Evolutionary conservation across 78 protist species (phyloP).

Genomic region (Dictyostelium firmibasis): DNA sequence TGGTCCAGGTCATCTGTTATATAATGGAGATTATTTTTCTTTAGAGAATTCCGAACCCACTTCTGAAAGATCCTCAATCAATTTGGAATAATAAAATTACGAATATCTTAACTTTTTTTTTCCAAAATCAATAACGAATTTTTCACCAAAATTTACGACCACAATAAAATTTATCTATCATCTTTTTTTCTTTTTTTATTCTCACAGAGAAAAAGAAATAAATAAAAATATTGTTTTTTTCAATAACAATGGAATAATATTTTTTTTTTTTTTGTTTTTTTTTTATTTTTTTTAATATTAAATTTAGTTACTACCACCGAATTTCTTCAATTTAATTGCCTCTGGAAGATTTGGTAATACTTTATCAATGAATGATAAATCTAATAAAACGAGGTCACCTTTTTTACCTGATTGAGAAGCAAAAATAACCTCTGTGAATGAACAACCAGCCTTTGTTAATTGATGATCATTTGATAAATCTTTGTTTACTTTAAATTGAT

Average conservation of each 20-base stretch:
- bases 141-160: background rate
- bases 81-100: background rate
- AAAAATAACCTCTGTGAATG: background rate
- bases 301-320: constrained; percentile 7
- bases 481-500: background rate
- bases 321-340: constrained; percentile 25
- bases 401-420: background rate
- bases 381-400: background rate
- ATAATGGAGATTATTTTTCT: background rate
- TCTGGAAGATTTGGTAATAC: constrained; percentile 16
- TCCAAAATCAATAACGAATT: background rate
- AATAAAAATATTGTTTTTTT: no score
- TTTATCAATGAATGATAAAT: background rate
- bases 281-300: background rate
- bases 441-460: background rate
- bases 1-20: background rate
- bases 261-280: background rate
- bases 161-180: background rate
- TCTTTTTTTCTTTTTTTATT: background rate
- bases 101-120: no score
- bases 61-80: background rate
- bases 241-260: no score
- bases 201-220: background rate
- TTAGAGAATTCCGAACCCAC: background rate
- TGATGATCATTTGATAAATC: background rate